phyloP scores from a whole-genome alignment of 768 basidiomycete species.

The Mycena vitilis region DNA sequence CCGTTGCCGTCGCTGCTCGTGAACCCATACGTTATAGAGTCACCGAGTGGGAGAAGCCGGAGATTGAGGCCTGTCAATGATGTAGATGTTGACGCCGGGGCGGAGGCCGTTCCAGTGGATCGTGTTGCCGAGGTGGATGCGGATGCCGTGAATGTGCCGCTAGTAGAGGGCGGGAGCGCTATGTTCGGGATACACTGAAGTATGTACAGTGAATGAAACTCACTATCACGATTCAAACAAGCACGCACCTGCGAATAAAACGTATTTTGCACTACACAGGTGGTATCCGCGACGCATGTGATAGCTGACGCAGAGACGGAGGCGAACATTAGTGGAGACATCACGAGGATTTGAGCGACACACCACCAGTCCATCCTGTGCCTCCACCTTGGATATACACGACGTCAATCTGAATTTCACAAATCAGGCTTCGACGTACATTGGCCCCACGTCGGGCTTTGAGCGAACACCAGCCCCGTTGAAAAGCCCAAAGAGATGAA shows the following conservation, averaged over 20 bases:
- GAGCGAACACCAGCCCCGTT: background rate
- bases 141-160: background rate
- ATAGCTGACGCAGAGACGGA: background rate
- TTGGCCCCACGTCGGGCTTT: constrained; percentile 11
- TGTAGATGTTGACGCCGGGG: constrained; percentile 17
- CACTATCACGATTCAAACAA: background rate
- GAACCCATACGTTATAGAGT: constrained; percentile 27
- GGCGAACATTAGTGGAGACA: too few relatives aligned
- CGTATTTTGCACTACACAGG: constrained; percentile 12
- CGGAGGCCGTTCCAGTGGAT: constrained; percentile 12
- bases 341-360: background rate
- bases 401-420: background rate
- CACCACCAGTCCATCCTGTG: constrained; percentile 17
- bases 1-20: constrained; percentile 36
- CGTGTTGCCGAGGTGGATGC: constrained; percentile 1
- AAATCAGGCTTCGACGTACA: background rate
- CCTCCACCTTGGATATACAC: constrained; percentile 13
- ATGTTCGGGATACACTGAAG: constrained; percentile 8
- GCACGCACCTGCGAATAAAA: constrained; percentile 21
- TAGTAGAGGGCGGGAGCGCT: background rate
- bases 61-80: constrained; percentile 20
- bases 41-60: constrained; percentile 31
- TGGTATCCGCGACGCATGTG: constrained; percentile 6
- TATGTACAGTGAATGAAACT: background rate
- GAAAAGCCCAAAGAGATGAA: background rate